Evolutionary conservation across 495 filamentous ascomycete genomes (phyloP).

Genomic region (Aspergillus ostianus): DNA sequence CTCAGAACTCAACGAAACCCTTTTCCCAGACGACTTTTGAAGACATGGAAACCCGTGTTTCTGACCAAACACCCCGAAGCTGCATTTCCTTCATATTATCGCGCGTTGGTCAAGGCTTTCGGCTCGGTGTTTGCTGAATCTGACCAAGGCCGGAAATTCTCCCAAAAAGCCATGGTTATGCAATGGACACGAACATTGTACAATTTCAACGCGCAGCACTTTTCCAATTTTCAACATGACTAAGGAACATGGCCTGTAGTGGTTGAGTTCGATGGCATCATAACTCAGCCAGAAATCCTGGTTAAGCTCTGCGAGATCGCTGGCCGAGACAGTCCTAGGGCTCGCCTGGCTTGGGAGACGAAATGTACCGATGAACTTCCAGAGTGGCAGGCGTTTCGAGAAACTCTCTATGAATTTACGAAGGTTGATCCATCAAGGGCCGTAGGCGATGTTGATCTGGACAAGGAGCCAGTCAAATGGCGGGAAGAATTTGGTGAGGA

Average conservation of each 20-base stretch:
- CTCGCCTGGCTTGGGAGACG: background rate
- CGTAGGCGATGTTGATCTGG: slow-evolving; percentile 2
- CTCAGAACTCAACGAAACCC: slow-evolving; percentile 1
- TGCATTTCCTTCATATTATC: slow-evolving; percentile 5
- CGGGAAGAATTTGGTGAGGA: slow-evolving; percentile 3
- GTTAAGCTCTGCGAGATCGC: background rate
- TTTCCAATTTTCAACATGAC: background rate
- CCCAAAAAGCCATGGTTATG: background rate
- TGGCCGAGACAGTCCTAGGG: background rate
- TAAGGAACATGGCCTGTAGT: background rate
- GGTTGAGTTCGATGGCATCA: background rate
- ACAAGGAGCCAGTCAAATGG: slow-evolving; percentile 1
- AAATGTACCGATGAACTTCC: background rate
- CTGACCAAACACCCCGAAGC: background rate
- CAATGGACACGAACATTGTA: background rate
- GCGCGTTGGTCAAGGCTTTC: background rate
- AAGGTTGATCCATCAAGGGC: background rate
- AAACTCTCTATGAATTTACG: background rate
- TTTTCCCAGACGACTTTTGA: slow-evolving; percentile 4
- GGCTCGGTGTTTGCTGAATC: background rate
- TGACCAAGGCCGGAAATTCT: background rate
- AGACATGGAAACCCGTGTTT: background rate
- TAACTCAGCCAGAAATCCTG: background rate
- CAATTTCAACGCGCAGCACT: slow-evolving; percentile 3
- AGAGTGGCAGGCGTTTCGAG: background rate